Evolutionary conservation across 805 yeast genomes (phyloP).

Genomic region (Ogataea dorogensis): DNA sequence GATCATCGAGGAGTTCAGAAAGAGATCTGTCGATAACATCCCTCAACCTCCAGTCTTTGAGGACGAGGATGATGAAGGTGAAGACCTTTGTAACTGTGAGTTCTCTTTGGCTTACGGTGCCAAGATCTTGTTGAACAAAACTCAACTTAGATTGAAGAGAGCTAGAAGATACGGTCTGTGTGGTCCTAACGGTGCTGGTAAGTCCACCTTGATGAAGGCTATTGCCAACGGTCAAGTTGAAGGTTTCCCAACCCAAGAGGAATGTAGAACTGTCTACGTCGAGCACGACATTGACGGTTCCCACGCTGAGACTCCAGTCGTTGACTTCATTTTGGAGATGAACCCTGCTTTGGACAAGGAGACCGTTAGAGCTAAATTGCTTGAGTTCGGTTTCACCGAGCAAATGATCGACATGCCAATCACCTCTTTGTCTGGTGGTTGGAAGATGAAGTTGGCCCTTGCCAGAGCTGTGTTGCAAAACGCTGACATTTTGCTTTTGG

Average conservation of each 20-base stretch:
- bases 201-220: constrained; percentile 95
- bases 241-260: constrained; percentile 99
- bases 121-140: constrained; percentile 98
- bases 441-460: constrained; percentile 99
- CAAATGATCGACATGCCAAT: constrained; percentile 94
- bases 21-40: constrained; percentile 95
- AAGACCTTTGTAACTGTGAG: constrained; percentile 99
- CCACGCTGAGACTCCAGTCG: constrained; percentile 92
- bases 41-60: constrained; percentile 91
- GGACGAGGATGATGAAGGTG: constrained; percentile 97
- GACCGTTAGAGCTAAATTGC: constrained; percentile 69
- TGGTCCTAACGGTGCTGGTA: constrained; percentile 99
- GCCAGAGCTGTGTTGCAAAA: constrained; percentile 99
- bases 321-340: constrained; percentile 85
- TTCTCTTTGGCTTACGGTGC: constrained; percentile 99
- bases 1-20: constrained; percentile 90
- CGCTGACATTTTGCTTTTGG: constrained; percentile 96
- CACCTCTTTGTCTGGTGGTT: constrained; percentile 98
- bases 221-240: constrained; percentile 98
- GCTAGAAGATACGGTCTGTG: constrained; percentile 99
- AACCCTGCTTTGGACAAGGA: constrained; percentile 76
- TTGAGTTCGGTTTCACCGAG: constrained; percentile 89
- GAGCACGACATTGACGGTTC: constrained; percentile 99
- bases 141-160: constrained; percentile 98
- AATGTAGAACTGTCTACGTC: constrained; percentile 98